Evolutionary conservation across 164 flowering plant genomes (phyloP), one percentile per base, ranked within the genome.

Genomic region (Brasenia schreberi): DNA sequence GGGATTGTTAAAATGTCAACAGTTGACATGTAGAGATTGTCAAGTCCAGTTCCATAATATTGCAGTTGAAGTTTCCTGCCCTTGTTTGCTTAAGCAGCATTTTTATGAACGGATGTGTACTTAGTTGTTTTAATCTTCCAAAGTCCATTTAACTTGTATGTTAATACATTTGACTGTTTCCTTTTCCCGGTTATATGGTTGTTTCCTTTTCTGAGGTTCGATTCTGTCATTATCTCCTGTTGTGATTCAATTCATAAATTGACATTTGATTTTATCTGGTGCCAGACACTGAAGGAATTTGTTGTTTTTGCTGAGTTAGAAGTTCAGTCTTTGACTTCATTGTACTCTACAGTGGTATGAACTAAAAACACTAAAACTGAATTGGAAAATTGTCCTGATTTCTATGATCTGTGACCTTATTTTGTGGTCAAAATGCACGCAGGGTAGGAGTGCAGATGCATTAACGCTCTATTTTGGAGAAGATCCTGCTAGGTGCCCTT

Each of bases 401-500:
- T 12, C 53, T 45, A 7, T 7, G 11, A 45, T 45, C 53, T 45
- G 6, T 2, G 53, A 7, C 14, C 53, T 17, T 52, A 71, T 72
- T 27, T 19, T 1, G 7, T 70, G 67, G 49, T 69, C 64, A 64
- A 62, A 59, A 71, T 70, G 63, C 71, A 58, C 66, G 75, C 90
- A 94, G 99, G 99, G 99, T 70, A 85, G 86, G 77, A 94, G 88
- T 81, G 99, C 99, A 44, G 99, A 94, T 85, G 97, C 95, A 49
- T 86, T 94, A 49, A 89, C 90, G 59, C 73, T 84, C 19, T 94
- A 94, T 75, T 94, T 91, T 71, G 96, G 95, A 59, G 99, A 94
- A 76, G 97, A 94, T 73, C 97, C 99, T 74, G 86, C 89, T 33
- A 88, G 91, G 11, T 90, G 88, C 81, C 98, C 97, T 68, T 90